phyloP scores from a whole-genome alignment of 805 yeast genomes.

The Saccharomyces kudriavzevii region DNA sequence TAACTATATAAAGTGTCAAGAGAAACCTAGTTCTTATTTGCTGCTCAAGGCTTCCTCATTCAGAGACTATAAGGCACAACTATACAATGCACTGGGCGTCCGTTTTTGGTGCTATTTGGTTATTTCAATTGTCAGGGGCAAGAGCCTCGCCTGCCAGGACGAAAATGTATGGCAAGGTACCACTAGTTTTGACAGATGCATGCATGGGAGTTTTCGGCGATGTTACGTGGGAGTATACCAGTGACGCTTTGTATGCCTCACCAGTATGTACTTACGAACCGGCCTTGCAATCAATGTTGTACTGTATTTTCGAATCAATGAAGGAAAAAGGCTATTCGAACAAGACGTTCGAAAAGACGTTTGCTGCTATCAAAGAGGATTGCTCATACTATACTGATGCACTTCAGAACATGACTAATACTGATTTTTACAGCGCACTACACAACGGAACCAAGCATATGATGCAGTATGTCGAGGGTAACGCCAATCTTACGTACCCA shows the following conservation, averaged over 20 bases:
- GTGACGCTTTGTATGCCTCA: not conserved
- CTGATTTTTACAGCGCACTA: slow-evolving; percentile 1
- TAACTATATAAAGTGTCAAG: not conserved
- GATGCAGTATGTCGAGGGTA: not conserved
- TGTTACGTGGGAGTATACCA: not conserved
- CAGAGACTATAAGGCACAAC: not conserved
- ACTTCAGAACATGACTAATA: not conserved
- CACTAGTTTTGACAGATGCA: not conserved
- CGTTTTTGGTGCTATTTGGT: not conserved
- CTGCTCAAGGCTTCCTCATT: not conserved
- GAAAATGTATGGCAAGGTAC: not conserved
- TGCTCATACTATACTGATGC: slow-evolving; percentile 5
- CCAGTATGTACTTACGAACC: slow-evolving; percentile 17
- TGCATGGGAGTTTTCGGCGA: not conserved
- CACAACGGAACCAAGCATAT: slow-evolving; percentile 12
- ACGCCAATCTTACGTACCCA: slow-evolving; percentile 7
- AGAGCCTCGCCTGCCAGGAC: not conserved
- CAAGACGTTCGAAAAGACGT: slow-evolving; percentile 11
- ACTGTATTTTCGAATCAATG: slow-evolving; percentile 16
- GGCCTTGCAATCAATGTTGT: slow-evolving; percentile 19
- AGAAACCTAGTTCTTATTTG: not conserved
- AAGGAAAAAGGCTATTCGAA: slow-evolving; percentile 1
- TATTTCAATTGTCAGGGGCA: not conserved
- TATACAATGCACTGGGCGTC: not conserved
- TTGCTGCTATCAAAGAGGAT: slow-evolving; percentile 4